Conservation (phyloP, 495 filamentous ascomycete species). For the Sphaerosporella brunnea region DNA sequence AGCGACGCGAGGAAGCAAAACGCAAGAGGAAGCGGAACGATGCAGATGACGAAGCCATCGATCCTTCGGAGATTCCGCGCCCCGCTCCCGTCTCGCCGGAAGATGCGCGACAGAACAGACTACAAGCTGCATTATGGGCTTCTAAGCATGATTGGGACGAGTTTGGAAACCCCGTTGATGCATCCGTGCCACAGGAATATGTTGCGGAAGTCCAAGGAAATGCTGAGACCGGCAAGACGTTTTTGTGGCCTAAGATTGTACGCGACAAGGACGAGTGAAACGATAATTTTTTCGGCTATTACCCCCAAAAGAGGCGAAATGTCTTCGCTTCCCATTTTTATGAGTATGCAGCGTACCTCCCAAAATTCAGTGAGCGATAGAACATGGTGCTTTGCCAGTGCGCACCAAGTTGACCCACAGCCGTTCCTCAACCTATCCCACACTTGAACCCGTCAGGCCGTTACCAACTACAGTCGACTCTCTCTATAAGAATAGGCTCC, state of each 20-base stretch:
- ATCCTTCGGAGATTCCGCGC: conserved; percentile 2
- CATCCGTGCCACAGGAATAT: conserved; percentile 7
- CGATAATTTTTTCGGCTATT: too few species aligned
- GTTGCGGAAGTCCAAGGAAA: conserved; percentile 9
- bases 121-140: conserved; percentile 24
- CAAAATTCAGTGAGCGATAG: too few species aligned
- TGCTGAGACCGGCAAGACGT: conserved; percentile 16
- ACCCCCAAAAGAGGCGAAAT: too few species aligned
- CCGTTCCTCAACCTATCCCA: too few species aligned
- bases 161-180: conserved; percentile 12
- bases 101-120: conserved; percentile 12
- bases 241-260: conserved; percentile 25
- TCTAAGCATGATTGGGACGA: conserved; percentile 14
- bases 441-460: too few species aligned
- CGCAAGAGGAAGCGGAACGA: conserved; percentile 4
- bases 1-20: conserved; percentile 10
- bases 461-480: too few species aligned
- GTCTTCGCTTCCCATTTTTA: too few species aligned
- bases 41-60: conserved; percentile 5
- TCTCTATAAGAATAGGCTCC: too few species aligned
- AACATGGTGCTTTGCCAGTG: too few species aligned
- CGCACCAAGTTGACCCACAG: too few species aligned
- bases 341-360: too few species aligned
- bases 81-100: conserved; percentile 2
- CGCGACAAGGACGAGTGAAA: too few species aligned